Base-by-base conservation (phyloP, 1,284 basidiomycete genomes). In the Ustilago curta region DNA sequence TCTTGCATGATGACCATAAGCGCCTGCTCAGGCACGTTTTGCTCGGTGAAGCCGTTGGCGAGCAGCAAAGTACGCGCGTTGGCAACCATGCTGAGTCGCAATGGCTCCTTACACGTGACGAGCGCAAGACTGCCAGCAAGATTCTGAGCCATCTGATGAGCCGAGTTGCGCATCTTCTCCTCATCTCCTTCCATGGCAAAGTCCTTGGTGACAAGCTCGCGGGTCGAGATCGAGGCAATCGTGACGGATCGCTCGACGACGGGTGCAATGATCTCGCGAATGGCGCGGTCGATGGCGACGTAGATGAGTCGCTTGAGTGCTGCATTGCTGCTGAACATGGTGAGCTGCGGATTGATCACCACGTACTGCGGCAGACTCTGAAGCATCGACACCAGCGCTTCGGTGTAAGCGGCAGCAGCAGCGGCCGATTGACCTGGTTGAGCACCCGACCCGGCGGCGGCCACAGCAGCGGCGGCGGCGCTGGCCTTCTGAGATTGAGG, bases 221-320 rank as follows among this genome's bases (percentile, higher is more conserved):
- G 89, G 18, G 96, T 97, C 21, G 97, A 99, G 77, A 99, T 97
- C 32, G 95, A 94, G 8, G 97, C 97, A 78, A 99, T 99, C 2
- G 97, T 99, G 45, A 98, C 97, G n/a, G 95, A 97, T 64, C 97
- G 90, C 85, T 99, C 97, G 19, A 99, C 96, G 51, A 99, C 96
- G 4, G 97, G 97, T 18, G 95, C 88, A 77, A 99, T 96, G 77
- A 99, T 98, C 90, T 99, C 97, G 74, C 96, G 91, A 60, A 99
- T 93, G 23, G 97, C 93, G 35, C 94, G 90, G 83, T 98, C 95
- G 68, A 99, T 92, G 7, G 95, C 95, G 83, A 94, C 88, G 80
- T 93, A 92, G 12, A 98, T 91, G 32, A 95, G 92, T 42, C 94
- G 91, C 88, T 97, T 97, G 88, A 98, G 94, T 0, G 89, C 88